Base-by-base conservation (phyloP, 179 eudicot genomes). In the Beta corolliflora region DNA sequence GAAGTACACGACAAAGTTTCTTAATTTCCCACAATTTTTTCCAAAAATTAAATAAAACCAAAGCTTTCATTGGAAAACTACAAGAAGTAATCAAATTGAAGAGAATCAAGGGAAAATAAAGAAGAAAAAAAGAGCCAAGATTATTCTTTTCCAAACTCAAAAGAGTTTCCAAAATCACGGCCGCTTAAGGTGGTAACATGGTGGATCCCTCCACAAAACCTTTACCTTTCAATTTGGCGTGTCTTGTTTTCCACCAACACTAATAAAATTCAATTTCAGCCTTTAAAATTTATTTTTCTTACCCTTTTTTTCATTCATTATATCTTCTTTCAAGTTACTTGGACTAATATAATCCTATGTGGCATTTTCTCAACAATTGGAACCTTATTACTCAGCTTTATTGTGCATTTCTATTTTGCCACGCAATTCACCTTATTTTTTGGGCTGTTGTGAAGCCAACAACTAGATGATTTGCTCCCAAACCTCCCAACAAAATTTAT, bases 401-500 rank as follows among this genome's bases (percentile, higher is more conserved):
- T 59, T 56, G 7, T 61, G 45, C 4, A 14, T 23, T 54, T 48
- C n/a, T 10, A 7, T 77, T 11, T 7, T 13, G 78, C 85, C 88
- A 88, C 88, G 86, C 84, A 83, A 77, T 83, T 0, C 1, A 9
- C 10, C 23, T 21, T 76, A 6, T 6, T n/a, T 75, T 73, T 54
- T 74, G 2, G 36, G 55, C 10, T 41, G 61, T 63, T 77, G 45
- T 4, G 61, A 55, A 73, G 46, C 18, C 67, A 73, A 83, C 82
- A 77, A 81, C 79, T 73, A 36, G 18, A 74, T 71, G 58, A 81
- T 78, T 60, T 91, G 92, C 89, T 83, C 82, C 93, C 90, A 71
- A 84, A 85, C 84, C 79, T 81, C 85, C 89, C 89, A 89, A 88
- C 92, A 72, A 71, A 52, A 52, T 12, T 36, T 2, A 61, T 48